Evolutionary conservation across 208 protist species (phyloP).

Genomic region (Crithidia expoeki): DNA sequence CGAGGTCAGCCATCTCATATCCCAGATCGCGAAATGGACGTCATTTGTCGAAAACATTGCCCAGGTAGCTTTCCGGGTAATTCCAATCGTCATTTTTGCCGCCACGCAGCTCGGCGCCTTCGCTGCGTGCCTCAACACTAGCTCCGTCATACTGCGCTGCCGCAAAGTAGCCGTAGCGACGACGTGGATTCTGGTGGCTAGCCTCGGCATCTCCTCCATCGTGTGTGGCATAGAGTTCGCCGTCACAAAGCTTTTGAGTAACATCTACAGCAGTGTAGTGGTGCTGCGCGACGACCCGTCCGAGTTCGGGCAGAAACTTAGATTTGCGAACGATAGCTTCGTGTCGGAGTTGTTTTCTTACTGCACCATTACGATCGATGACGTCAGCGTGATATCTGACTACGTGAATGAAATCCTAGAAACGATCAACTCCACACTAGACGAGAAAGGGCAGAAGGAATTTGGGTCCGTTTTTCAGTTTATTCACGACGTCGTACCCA

Average conservation of each 20-base stretch:
- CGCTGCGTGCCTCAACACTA: conserved; percentile 27
- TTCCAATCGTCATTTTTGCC: conserved; percentile 43
- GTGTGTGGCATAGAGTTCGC: conserved; percentile 37
- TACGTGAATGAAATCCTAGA: conserved; percentile 31
- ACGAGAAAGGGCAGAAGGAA: conserved; percentile 19
- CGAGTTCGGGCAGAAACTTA: conserved; percentile 17
- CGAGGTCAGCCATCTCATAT: conserved; percentile 19
- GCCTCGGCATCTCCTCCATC: conserved; percentile 31
- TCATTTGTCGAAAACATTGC: conserved; percentile 35
- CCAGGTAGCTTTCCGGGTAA: conserved; percentile 37
- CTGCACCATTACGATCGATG: conserved; percentile 30
- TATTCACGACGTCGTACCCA: conserved; percentile 22
- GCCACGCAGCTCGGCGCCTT: conserved; percentile 38
- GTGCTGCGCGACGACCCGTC: conserved; percentile 30
- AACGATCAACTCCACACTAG: conserved; percentile 25
- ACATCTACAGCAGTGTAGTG: conserved; percentile 30
- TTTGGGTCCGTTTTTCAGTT: conserved; percentile 20
- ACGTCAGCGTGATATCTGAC: conserved; percentile 21
- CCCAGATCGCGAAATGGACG: conserved; percentile 26
- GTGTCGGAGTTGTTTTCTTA: conserved; percentile 36
- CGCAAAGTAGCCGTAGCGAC: conserved; percentile 16
- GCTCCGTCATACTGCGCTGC: conserved; percentile 27
- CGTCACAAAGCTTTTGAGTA: conserved; percentile 26
- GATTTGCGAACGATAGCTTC: conserved; percentile 27
- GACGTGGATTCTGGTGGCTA: conserved; percentile 39